These are phyloP conservation scores for Golubevia pallescens DNA, from an alignment of 1,284 basidiomycete genomes.

Conservation along the genomic window DNA sequence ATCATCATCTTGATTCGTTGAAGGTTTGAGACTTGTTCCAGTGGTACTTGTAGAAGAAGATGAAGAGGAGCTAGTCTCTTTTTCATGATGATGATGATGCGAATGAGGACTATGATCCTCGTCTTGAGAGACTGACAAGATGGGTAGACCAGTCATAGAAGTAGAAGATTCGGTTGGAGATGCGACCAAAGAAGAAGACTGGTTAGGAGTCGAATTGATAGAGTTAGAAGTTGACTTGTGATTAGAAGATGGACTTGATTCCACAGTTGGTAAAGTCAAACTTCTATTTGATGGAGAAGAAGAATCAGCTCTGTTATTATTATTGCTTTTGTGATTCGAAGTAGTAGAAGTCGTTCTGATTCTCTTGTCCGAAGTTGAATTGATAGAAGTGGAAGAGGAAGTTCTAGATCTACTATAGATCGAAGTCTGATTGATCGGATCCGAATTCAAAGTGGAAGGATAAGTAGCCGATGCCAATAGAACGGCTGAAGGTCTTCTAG, in stretches of 20 bases:
- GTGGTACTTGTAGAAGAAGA: too few species aligned
- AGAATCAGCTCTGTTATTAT: background rate
- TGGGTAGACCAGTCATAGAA: background rate
- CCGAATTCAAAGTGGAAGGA: conserved; percentile 9
- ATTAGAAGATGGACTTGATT: background rate
- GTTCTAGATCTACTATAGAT: background rate
- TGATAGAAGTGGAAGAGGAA: background rate
- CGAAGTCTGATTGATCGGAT: background rate
- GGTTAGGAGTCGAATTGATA: background rate
- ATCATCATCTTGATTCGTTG: too few species aligned
- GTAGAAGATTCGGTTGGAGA: too few species aligned
- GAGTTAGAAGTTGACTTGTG: background rate
- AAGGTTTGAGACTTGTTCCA: too few species aligned
- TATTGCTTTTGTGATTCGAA: background rate
- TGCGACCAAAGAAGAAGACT: background rate
- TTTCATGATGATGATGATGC: background rate
- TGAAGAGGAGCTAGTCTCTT: too few species aligned
- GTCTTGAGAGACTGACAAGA: background rate
- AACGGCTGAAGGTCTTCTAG: conserved; percentile 20
- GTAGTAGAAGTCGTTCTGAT: too few species aligned
- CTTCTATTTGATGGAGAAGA: background rate
- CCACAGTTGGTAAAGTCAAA: background rate
- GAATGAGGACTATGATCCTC: background rate
- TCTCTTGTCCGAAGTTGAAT: background rate
- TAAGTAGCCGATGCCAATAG: conserved; percentile 14